Evolutionary conservation across 768 basidiomycete genomes (phyloP).

Genomic region (Leccinum rimulosum): DNA sequence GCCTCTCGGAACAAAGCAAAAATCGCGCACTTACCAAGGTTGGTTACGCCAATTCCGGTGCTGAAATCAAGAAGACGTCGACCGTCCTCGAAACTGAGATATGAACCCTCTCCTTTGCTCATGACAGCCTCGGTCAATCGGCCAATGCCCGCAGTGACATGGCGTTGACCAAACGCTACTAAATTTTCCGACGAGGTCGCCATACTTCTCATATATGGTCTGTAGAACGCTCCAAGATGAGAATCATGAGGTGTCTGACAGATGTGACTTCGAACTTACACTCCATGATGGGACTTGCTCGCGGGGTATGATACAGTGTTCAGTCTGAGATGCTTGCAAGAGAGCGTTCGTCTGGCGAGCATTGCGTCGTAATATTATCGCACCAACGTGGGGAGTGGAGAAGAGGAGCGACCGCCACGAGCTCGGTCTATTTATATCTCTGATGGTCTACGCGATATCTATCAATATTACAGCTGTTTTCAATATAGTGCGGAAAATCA

Average conservation of each 20-base stretch:
- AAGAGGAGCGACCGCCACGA: not conserved
- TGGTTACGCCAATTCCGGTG: constrained; percentile 84
- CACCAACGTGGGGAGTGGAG: not conserved
- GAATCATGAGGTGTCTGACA: not conserved
- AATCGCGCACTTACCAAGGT: constrained; percentile 53
- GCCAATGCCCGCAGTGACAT: constrained; percentile 45
- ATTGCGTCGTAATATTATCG: constrained; percentile 2
- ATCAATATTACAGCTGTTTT: too few species aligned
- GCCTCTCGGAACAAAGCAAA: not conserved
- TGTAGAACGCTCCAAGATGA: not conserved
- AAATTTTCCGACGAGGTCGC: constrained; percentile 23
- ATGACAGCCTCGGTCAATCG: constrained; percentile 53
- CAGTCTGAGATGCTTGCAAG: not conserved
- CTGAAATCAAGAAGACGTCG: constrained; percentile 80
- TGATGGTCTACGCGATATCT: not conserved
- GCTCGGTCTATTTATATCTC: not conserved
- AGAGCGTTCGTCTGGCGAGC: constrained; percentile 13
- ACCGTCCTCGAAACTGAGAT: constrained; percentile 71
- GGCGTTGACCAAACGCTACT: constrained; percentile 39
- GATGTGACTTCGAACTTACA: constrained; percentile 15
- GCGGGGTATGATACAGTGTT: not conserved
- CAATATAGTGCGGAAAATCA: too few species aligned
- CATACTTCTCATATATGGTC: constrained; percentile 15
- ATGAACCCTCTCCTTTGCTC: constrained; percentile 68
- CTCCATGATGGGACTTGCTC: not conserved